A percentile compares a stretch with the other conserved stretches of the same genome.
Evolutionary conservation across 306 rosid genomes (phyloP).

Genomic region (Abrus precatorius): DNA sequence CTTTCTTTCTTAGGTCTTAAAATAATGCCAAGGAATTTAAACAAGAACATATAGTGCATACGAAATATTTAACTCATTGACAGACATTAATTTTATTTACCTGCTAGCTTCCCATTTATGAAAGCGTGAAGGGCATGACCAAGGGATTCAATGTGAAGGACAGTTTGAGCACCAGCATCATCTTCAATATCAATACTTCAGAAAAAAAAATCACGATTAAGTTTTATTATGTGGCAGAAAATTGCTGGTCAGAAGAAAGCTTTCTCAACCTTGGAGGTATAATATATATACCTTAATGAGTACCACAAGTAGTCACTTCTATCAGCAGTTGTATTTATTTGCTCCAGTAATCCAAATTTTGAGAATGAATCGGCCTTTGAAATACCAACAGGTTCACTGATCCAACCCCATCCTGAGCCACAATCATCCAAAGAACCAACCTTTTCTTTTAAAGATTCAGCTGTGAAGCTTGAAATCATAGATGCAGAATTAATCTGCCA

Average conservation of each 20-base stretch:
- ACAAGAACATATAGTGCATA: neutral
- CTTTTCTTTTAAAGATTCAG: constrained; percentile 61
- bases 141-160: constrained; percentile 89
- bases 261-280: constrained; percentile 21
- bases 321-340: constrained; percentile 93
- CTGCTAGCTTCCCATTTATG: constrained; percentile 80
- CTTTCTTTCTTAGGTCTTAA: neutral
- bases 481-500: constrained; percentile 82
- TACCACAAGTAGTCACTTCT: constrained; percentile 95
- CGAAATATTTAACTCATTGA: neutral
- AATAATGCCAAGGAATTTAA: neutral
- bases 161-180: constrained; percentile 62
- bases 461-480: constrained; percentile 64
- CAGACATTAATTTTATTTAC: constrained; percentile 48
- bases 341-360: constrained; percentile 80
- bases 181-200: constrained; percentile 67
- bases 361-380: constrained; percentile 76
- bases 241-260: constrained; percentile 36
- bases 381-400: constrained; percentile 84
- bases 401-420: constrained; percentile 84
- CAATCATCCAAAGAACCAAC: constrained; percentile 61
- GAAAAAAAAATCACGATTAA: constrained; percentile 25
- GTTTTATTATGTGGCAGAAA: constrained; percentile 37
- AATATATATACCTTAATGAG: constrained; percentile 70
- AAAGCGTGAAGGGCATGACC: constrained; percentile 89